Base-by-base conservation (phyloP, 371 early-diverging fungal genomes). In the Apophysomyces sp. region DNA sequence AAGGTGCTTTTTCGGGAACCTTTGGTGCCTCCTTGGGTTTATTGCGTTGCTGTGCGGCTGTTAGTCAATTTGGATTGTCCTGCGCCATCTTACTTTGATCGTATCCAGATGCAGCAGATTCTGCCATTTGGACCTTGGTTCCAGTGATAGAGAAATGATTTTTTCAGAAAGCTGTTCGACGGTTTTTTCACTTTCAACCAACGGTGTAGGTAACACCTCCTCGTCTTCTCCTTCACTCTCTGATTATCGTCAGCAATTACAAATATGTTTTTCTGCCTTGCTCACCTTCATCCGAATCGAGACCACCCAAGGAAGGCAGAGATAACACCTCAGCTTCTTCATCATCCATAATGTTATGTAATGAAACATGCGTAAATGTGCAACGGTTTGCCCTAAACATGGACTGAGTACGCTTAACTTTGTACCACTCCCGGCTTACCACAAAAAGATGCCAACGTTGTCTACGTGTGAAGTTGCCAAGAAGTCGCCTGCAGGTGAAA, bases 381-480 rank as follows among this genome's bases (percentile, higher is more conserved):
- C 89, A 74, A 37, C 89, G 88, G 71, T 94, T 95, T 55, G 92
- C 86, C 74, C 78, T 73, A 27, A 15, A 57, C 9, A 6, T 55
- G 21, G 18, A 28, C 18, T 26, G 29, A 12, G 9, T 11, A 53
- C 29, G 29, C 4, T n/a, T 6, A 53, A 16, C 32, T 32, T 34
- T 24, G 21, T 11, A 15, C 49, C 16, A 40, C 11, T 57, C 18
- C 27, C 52, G 51, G 34, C 55, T 44, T 62, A 77, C 97, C 98
- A 98, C 60, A 96, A 75, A 66, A 89, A 92, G 54, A 98, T 86
- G 21, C 96, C 98, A 15, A 94, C 84, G 59, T 92, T 88, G 72
- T 92, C 94, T 18, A 93, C 93, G 67, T 96, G 97, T 12, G 92
- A 83, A 9, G 96, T 93, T 0, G 96, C 97, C 63, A 98, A 71